Evolutionary conservation across 2,329 filamentous ascomycete genomes (phyloP).

Genomic region (Penicillium oxalicum): DNA sequence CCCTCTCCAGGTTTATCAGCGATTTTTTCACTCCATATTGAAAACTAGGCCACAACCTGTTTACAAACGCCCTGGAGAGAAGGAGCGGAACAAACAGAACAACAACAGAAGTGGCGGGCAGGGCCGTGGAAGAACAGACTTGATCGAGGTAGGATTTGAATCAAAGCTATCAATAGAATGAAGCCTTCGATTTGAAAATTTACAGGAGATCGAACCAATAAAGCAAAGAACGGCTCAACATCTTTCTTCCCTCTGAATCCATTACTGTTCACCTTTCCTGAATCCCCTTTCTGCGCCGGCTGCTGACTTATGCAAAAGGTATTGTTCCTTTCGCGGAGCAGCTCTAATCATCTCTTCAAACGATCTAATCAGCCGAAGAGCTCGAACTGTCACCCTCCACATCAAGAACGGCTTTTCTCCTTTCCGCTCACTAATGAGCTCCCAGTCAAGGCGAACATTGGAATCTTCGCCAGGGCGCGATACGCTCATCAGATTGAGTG

Average conservation of each 20-base stretch:
- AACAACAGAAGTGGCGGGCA: neutral
- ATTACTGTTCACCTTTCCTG: neutral
- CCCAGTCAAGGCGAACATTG: conserved; percentile 10
- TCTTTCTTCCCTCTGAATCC: neutral
- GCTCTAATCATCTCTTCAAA: conserved; percentile 7
- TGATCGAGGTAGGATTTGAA: neutral
- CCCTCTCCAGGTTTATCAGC: too few relatives aligned
- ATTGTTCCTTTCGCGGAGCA: conserved; percentile 7
- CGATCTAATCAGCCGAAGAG: conserved; percentile 1
- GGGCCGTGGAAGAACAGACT: neutral
- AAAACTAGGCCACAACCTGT: neutral
- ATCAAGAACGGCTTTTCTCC: neutral
- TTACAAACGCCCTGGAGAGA: neutral
- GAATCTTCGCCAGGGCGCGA: conserved; percentile 3
- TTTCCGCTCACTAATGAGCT: conserved; percentile 6
- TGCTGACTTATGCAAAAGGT: conserved; percentile 2
- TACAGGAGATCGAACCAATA: conserved; percentile 1
- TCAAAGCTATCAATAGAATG: neutral
- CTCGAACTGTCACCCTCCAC: conserved; percentile 4
- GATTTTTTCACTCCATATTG: too few relatives aligned
- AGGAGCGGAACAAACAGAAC: neutral
- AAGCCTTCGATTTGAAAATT: neutral
- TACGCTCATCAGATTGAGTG: conserved; percentile 11
- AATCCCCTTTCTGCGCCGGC: conserved; percentile 1
- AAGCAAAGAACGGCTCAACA: neutral